Conservation (phyloP, 495 filamentous ascomycete genomes). For the Aspergillus affinis region DNA sequence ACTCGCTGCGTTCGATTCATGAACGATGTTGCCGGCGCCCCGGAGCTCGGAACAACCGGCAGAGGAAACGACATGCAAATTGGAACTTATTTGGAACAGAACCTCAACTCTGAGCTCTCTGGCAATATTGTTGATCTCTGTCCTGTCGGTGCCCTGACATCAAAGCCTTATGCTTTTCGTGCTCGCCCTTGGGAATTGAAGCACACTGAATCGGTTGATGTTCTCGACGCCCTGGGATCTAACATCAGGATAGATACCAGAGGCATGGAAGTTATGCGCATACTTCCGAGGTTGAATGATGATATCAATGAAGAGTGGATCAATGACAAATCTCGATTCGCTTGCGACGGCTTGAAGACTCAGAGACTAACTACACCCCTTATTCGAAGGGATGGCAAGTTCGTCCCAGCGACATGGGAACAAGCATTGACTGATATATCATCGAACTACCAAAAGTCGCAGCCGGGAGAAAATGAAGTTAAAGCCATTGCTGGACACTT, state of each 20-base stretch:
- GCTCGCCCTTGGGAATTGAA: conserved; percentile 95
- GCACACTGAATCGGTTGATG: conserved; percentile 90
- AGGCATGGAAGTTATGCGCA: conserved; percentile 94
- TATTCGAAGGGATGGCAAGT: conserved; percentile 82
- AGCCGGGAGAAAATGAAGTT: conserved; percentile 86
- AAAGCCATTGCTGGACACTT: conserved; percentile 92
- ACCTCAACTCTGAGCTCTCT: conserved; percentile 88
- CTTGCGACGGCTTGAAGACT: conserved; percentile 94
- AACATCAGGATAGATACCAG: conserved; percentile 90
- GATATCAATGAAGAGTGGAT: conserved; percentile 99
- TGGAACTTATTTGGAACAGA: conserved; percentile 92
- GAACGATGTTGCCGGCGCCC: conserved; percentile 94
- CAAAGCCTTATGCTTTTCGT: conserved; percentile 96
- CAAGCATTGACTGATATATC: conserved; percentile 85
- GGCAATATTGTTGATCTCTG: conserved; percentile 98
- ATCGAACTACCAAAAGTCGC: conserved; percentile 69
- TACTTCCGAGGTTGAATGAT: conserved; percentile 89
- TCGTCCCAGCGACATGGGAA: conserved; percentile 90
- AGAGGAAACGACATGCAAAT: conserved; percentile 97
- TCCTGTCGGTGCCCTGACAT: conserved; percentile 92
- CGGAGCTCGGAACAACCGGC: conserved; percentile 89
- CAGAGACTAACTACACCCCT: conserved; percentile 91
- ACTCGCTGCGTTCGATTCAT: conserved; percentile 96
- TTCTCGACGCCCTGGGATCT: conserved; percentile 88
- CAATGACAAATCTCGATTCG: conserved; percentile 95